Evolutionary conservation across 306 rosid species (phyloP), one percentile per base, ranked within the genome.

Genomic region (Spatholobus suberectus): DNA sequence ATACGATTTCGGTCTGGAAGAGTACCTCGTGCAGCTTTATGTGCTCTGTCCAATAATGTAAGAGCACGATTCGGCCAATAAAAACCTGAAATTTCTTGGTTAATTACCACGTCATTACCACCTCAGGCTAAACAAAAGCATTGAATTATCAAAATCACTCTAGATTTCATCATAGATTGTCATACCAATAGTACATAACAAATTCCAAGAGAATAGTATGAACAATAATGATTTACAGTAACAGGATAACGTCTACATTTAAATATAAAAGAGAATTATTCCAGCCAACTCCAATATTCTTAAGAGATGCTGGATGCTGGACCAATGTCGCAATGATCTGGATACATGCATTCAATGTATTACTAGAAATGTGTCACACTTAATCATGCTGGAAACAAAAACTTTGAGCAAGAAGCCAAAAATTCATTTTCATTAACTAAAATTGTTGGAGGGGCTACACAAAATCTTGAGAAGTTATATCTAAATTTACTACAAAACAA

Each of bases 401-500:
- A 49, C 59, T 18, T 26, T 13, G 17, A 17, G 62, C 61, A 46
- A 26, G 43, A 15, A 40, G 35, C 74, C 35, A 20, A 41, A 7
- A 47, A 72, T 14, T 72, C 57, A 68, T 26, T 79, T 78, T 68
- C 76, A 49, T 78, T 6, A 37, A 37, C 6, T 51, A 41, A 69
- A 51, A 21, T 79, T 15, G 32, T 55, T 55, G 0, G 13, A 40
- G 44, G 49, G 13, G 70, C 23, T 26, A 3, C 73, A 58, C 78
- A 55, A 38, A 46, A 70, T 55, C 51, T 71, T 43, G 72, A 47
- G 59, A 12, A 17, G n/a, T 15, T 26, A 49, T 27, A 49, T 29
- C 26, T 49, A 73, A 21, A n/a, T n/a, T n/a, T n/a, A n/a, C n/a
- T n/a, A n/a, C n/a, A n/a, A n/a, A n/a, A 73, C 69, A 40, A 38